Evolutionary conservation across 139 green algal species (phyloP).

Genomic region (Edaphochlamys debaryana): DNA sequence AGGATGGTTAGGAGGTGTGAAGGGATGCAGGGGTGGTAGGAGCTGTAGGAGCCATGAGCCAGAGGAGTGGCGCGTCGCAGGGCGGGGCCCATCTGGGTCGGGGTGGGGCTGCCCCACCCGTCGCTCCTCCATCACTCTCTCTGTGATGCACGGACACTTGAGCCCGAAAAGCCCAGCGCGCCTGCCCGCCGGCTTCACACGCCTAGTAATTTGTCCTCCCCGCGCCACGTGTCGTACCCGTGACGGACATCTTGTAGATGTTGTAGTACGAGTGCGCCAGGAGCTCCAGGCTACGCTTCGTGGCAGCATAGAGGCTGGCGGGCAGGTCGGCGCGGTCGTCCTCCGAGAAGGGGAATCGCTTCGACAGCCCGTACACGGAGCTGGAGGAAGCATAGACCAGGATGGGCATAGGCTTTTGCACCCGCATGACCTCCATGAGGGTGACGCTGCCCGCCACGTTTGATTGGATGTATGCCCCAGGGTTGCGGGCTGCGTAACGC

Average conservation of each 20-base stretch:
- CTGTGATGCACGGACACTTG: too few species aligned
- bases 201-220: not conserved
- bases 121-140: too few species aligned
- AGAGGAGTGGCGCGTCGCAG: too few species aligned
- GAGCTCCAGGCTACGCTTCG: conserved; percentile 78
- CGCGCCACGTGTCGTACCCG: conserved; percentile 24
- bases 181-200: too few species aligned
- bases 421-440: conserved; percentile 75
- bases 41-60: too few species aligned
- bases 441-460: conserved; percentile 79
- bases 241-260: conserved; percentile 79
- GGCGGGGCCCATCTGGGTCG: too few species aligned
- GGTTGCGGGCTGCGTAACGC: conserved; percentile 79
- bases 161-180: too few species aligned
- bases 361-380: conserved; percentile 84
- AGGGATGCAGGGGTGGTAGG: too few species aligned
- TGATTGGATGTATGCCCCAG: conserved; percentile 72
- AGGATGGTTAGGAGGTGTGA: too few species aligned
- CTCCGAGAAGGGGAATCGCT: conserved; percentile 62
- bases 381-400: conserved; percentile 81
- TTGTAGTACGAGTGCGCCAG: conserved; percentile 82
- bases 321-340: conserved; percentile 68
- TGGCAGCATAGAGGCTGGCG: conserved; percentile 82
- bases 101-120: too few species aligned
- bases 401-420: conserved; percentile 57